phyloP scores from a whole-genome alignment of 176 grass and related monocot species.

The Typha latifolia region DNA sequence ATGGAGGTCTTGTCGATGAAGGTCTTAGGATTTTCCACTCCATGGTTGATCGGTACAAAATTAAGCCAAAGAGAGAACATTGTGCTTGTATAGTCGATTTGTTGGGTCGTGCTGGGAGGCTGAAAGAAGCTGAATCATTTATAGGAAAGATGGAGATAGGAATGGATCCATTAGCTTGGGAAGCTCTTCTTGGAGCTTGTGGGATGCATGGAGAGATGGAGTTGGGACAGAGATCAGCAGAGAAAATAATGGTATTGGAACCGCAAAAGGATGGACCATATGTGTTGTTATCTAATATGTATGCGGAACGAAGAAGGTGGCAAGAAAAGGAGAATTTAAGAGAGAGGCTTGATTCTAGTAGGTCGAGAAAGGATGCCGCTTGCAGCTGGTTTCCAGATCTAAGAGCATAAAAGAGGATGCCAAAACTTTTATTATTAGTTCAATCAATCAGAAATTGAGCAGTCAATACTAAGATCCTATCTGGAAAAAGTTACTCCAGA shows the following conservation, averaged over 20 bases:
- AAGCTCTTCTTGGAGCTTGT: conserved; percentile 35
- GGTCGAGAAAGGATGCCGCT: conserved; percentile 19
- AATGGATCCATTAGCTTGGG: conserved; percentile 37
- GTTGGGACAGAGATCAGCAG: conserved; percentile 29
- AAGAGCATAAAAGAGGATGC: not conserved
- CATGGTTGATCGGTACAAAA: conserved; percentile 24
- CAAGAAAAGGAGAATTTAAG: conserved; percentile 24
- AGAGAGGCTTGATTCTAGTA: conserved; percentile 20
- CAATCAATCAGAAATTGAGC: not conserved
- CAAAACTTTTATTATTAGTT: not conserved
- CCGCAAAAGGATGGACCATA: conserved; percentile 30
- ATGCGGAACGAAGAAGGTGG: conserved; percentile 17
- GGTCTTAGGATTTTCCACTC: conserved; percentile 27
- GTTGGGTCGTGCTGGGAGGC: conserved; percentile 29
- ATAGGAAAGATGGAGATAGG: conserved; percentile 23
- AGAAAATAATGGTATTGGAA: conserved; percentile 37
- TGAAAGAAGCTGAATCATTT: conserved; percentile 25
- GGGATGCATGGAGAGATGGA: conserved; percentile 9
- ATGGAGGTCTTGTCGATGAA: conserved; percentile 31
- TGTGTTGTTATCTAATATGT: conserved; percentile 20
- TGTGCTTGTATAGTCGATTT: conserved; percentile 35
- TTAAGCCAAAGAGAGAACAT: conserved; percentile 34
- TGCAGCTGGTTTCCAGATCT: conserved; percentile 32
- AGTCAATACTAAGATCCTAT: no score
- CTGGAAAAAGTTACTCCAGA: no score